Evolutionary conservation across 768 basidiomycete genomes (phyloP).

Genomic region (Ephemerocybe angulata): DNA sequence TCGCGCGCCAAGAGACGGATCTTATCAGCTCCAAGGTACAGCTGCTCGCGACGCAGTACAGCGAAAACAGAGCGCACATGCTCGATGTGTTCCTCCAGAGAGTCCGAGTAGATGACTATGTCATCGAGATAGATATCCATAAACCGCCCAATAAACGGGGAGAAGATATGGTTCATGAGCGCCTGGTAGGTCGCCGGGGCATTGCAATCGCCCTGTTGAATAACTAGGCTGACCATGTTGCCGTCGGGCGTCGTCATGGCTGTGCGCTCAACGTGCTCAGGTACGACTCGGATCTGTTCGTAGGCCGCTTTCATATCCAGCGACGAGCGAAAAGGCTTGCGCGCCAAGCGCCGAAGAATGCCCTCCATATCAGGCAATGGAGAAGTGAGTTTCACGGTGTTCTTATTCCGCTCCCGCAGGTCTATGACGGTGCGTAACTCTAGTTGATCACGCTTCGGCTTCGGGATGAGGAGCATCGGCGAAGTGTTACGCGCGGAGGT

Average conservation of each 20-base stretch:
- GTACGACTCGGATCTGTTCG: slow-evolving; percentile 35
- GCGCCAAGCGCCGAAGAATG: slow-evolving; percentile 27
- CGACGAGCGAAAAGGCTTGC: slow-evolving; percentile 31
- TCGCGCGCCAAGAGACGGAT: slow-evolving; percentile 9
- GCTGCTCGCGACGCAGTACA: slow-evolving; percentile 16
- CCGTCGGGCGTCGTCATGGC: slow-evolving; percentile 36
- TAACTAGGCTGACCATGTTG: slow-evolving; percentile 34
- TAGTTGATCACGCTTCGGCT: slow-evolving; percentile 20
- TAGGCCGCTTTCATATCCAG: slow-evolving; percentile 41
- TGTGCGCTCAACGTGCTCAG: slow-evolving; percentile 26
- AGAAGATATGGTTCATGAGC: slow-evolving; percentile 40
- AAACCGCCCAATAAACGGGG: background rate
- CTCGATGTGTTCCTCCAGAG: slow-evolving; percentile 27
- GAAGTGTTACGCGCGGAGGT: slow-evolving; percentile 28
- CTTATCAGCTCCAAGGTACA: slow-evolving; percentile 21
- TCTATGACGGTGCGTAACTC: slow-evolving; percentile 33
- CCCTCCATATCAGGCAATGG: slow-evolving; percentile 40
- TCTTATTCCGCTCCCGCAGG: slow-evolving; percentile 32
- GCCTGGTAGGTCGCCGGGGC: slow-evolving; percentile 43
- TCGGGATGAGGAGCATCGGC: slow-evolving; percentile 33
- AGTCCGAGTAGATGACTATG: slow-evolving; percentile 17
- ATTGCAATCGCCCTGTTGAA: slow-evolving; percentile 46
- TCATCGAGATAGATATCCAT: slow-evolving; percentile 13
- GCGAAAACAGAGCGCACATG: slow-evolving; percentile 22
- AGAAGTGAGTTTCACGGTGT: slow-evolving; percentile 36